Conservation (phyloP, 805 yeast species). For the Hanseniaspora thailandica region DNA sequence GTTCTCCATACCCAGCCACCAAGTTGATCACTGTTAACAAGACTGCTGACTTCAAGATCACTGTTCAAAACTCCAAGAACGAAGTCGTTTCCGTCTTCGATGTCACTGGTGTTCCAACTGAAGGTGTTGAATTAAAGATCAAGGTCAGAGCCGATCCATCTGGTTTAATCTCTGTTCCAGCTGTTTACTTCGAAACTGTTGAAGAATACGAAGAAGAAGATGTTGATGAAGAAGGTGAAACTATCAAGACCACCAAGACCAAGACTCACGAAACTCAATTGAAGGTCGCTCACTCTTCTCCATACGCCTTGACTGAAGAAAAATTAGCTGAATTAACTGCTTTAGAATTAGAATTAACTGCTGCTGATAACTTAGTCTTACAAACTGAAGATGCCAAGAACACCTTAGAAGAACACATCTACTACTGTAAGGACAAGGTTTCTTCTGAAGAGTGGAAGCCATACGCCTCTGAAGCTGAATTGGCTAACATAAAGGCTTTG, state of each 20-base stretch:
- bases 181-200: constrained; percentile 91
- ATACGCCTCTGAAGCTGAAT: constrained; percentile 86
- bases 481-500: constrained; percentile 59
- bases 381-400: constrained; percentile 99
- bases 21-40: constrained; percentile 91
- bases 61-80: constrained; percentile 64
- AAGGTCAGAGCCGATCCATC: constrained; percentile 96
- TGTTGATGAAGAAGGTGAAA: constrained; percentile 42
- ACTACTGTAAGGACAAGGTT: constrained; percentile 89
- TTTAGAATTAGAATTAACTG: constrained; percentile 69
- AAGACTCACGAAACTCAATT: constrained; percentile 85
- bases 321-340: constrained; percentile 56
- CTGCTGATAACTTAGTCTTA: constrained; percentile 90
- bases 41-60: constrained; percentile 73
- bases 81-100: constrained; percentile 72
- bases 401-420: constrained; percentile 95
- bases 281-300: constrained; percentile 32
- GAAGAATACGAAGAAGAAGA: constrained; percentile 77
- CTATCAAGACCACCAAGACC: constrained; percentile 32
- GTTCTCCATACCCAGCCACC: constrained; percentile 86
- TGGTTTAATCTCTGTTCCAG: constrained; percentile 85
- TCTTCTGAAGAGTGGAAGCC: constrained; percentile 58
- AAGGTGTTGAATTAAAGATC: constrained; percentile 70
- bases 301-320: constrained; percentile 49
- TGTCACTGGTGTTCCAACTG: constrained; percentile 65